Evolutionary conservation across 768 basidiomycete species (phyloP).

Genomic region (Pisolithus tinctorius): DNA sequence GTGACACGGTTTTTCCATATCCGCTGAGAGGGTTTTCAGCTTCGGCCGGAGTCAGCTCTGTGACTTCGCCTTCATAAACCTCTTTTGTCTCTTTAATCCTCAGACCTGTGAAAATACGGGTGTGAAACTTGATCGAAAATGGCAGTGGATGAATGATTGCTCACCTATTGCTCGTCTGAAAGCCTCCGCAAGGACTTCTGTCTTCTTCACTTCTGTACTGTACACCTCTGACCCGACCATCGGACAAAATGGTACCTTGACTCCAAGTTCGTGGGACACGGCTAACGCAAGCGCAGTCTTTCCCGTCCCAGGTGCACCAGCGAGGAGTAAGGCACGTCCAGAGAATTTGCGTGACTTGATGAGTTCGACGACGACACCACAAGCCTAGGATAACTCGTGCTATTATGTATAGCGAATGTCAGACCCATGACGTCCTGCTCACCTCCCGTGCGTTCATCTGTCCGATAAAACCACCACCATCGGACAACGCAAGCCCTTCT

Average conservation of each 20-base stretch:
- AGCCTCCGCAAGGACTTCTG: conserved; percentile 91
- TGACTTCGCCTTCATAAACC: conserved; percentile 97
- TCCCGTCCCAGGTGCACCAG: conserved; percentile 94
- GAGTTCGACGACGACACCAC: conserved; percentile 84
- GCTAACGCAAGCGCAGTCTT: conserved; percentile 98
- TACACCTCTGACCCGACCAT: conserved; percentile 99
- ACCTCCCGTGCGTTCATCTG: conserved; percentile 90
- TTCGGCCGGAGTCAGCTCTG: conserved; percentile 93
- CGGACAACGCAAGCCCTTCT: conserved; percentile 70
- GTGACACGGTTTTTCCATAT: conserved; percentile 98
- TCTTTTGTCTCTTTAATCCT: conserved; percentile 99
- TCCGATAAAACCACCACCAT: conserved; percentile 84
- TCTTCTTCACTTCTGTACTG: conserved; percentile 96
- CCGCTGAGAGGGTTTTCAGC: conserved; percentile 96
- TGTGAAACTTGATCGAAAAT: not conserved
- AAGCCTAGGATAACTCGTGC: conserved; percentile 49
- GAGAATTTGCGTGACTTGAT: conserved; percentile 91
- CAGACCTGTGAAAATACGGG: conserved; percentile 42
- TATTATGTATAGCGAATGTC: not conserved
- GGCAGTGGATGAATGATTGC: conserved; percentile 19
- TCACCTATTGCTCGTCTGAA: conserved; percentile 93
- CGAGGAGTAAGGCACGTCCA: conserved; percentile 85
- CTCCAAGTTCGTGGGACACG: conserved; percentile 88
- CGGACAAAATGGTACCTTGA: conserved; percentile 95
- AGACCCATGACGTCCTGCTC: conserved; percentile 4